Percentiles rank a stretch among this genome's conserved stretches.
Evolutionary conservation across 495 filamentous ascomycete species (phyloP).

Genomic region (Friedmanniomyces simplex): DNA sequence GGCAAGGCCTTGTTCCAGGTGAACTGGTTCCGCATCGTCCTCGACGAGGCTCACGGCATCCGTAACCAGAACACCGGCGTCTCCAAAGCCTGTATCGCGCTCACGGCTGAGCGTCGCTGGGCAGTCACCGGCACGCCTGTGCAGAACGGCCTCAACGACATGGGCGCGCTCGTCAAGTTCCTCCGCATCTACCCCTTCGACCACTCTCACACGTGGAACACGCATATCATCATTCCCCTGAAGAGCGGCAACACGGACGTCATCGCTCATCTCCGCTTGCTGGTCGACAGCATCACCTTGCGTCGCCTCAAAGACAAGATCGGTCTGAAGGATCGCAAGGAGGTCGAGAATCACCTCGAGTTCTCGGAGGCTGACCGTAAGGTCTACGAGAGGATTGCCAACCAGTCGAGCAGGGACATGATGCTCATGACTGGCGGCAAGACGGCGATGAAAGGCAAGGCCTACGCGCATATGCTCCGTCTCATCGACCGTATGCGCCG

Average conservation of each 20-base stretch:
- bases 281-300: slow-evolving; percentile 86
- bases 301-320: slow-evolving; percentile 89
- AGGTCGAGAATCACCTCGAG: slow-evolving; percentile 54
- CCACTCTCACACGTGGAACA: slow-evolving; percentile 58
- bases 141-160: slow-evolving; percentile 84
- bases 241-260: slow-evolving; percentile 72
- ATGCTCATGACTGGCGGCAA: slow-evolving; percentile 39
- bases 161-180: slow-evolving; percentile 84
- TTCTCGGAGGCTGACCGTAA: slow-evolving; percentile 52
- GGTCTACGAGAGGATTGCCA: slow-evolving; percentile 6
- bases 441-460: slow-evolving; percentile 61
- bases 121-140: slow-evolving; percentile 89
- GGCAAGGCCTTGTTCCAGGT: slow-evolving; percentile 59
- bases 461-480: slow-evolving; percentile 80
- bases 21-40: slow-evolving; percentile 88
- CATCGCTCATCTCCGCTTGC: slow-evolving; percentile 71
- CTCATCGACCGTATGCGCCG: slow-evolving; percentile 83
- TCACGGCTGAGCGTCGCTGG: slow-evolving; percentile 78
- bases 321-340: slow-evolving; percentile 47
- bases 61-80: slow-evolving; percentile 70
- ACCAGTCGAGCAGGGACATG: slow-evolving; percentile 34
- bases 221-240: slow-evolving; percentile 73
- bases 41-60: slow-evolving; percentile 94
- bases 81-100: slow-evolving; percentile 71
- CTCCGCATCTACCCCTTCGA: slow-evolving; percentile 79